Base-by-base conservation (phyloP, 306 rosid genomes). In the Prunus kanzakura region DNA sequence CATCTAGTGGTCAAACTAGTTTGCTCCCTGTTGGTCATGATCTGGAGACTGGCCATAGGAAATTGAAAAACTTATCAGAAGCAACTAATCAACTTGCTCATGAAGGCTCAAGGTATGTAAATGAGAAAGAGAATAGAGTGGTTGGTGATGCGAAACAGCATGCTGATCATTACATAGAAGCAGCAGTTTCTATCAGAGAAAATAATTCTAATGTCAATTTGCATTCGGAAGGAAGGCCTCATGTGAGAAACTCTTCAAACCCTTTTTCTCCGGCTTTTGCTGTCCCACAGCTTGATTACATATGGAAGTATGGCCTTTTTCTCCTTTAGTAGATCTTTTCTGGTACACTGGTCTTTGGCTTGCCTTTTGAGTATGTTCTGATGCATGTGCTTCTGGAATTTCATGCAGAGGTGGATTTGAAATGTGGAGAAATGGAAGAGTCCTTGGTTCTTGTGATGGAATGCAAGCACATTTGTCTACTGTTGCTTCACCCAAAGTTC, bases 381-480 rank as follows among this genome's bases (percentile, higher is more conserved):
- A 58, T 62, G 75, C 52, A 32, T 58, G 20, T 2, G 19, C 72
- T 25, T 56, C 23, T 78, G 41, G 50, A 75, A 35, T 70, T 69
- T 68, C 47, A 58, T 73, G 82, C 81, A 84, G 90, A 67, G 90
- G 88, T 3, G 76, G 52, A 74, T 76, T 87, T 84, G 74, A 74
- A 52, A 82, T 82, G 19, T 69, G 46, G 65, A 66, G 8, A 6
- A 66, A 15, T 49, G 79, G 64, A 14, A 72, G 71, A 20, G 32
- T 16, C 67, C 64, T 23, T 38, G 63, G 41, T 30, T 69, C 55
- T 60, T 84, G 41, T 56, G 73, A 74, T 60, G 75, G 86, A 46
- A 50, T 87, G 49, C 90, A 79, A 82, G 86, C 86, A 41, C 86
- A 84, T 71, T 15, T 82, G 38, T 84, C 88, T 47, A 82, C 51